Conservation (phyloP, 2,329 filamentous ascomycete species). For the Parasarocladium wereldwijsianum region DNA sequence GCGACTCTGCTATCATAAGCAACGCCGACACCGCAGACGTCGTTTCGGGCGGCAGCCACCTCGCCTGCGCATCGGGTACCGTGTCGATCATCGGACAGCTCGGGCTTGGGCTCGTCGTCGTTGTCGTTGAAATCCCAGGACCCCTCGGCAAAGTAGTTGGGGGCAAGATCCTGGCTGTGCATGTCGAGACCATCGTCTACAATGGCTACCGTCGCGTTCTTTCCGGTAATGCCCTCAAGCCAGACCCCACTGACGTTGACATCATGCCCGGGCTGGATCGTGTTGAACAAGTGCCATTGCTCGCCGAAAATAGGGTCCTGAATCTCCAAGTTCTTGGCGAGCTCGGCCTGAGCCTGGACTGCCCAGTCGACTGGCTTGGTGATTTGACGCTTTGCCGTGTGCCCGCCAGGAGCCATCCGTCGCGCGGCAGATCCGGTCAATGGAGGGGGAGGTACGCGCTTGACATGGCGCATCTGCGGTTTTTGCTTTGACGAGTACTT, state of each 20-base stretch:
- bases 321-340: constrained; percentile 59
- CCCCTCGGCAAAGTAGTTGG: constrained; percentile 84
- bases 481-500: constrained; percentile 64
- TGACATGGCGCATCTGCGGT: constrained; percentile 30
- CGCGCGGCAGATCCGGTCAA: constrained; percentile 13
- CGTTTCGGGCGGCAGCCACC: constrained; percentile 79
- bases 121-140: constrained; percentile 96
- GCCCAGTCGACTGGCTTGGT: constrained; percentile 21
- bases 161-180: constrained; percentile 81
- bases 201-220: constrained; percentile 80
- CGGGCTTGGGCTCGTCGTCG: constrained; percentile 61
- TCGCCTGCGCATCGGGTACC: constrained; percentile 93
- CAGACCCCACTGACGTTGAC: constrained; percentile 93
- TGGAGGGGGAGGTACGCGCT: constrained; percentile 30
- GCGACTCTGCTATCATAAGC: constrained; percentile 86
- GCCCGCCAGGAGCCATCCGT: background rate
- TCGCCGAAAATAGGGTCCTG: constrained; percentile 80
- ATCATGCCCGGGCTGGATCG: constrained; percentile 69
- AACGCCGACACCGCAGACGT: constrained; percentile 90
- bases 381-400: constrained; percentile 5
- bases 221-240: constrained; percentile 79
- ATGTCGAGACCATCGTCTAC: constrained; percentile 95
- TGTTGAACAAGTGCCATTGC: constrained; percentile 93
- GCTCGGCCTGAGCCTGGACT: constrained; percentile 39
- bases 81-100: constrained; percentile 74